Conservation (phyloP, 169 alveolate species). For the Cryptosporidium baileyi region DNA sequence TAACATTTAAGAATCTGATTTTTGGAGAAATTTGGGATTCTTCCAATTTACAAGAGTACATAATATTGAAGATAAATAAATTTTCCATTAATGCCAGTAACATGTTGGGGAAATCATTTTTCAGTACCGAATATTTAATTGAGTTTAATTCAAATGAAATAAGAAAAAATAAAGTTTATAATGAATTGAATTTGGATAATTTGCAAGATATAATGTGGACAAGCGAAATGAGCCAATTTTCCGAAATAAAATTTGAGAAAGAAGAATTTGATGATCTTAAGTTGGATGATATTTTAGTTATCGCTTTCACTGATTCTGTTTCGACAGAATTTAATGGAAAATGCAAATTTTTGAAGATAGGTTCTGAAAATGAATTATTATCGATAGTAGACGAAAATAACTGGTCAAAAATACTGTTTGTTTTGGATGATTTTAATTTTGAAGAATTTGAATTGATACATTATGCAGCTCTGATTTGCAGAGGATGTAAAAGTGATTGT, state of each 20-base stretch:
- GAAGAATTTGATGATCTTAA: neutral
- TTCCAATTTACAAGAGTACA: constrained; percentile 17
- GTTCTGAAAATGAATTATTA: constrained; percentile 9
- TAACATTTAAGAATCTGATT: neutral
- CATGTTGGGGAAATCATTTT: neutral
- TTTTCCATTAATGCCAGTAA: neutral
- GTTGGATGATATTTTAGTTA: too few species aligned
- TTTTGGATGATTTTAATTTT: neutral
- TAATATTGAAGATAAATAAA: neutral
- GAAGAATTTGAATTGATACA: constrained; percentile 25
- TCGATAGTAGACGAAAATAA: neutral
- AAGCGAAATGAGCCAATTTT: neutral
- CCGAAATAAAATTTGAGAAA: neutral
- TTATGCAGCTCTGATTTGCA: neutral
- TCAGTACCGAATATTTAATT: constrained; percentile 8
- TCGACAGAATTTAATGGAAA: neutral
- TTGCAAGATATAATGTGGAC: constrained; percentile 5
- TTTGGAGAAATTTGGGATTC: constrained; percentile 29
- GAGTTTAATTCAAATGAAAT: neutral
- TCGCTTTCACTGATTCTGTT: too few species aligned
- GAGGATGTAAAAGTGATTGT: neutral
- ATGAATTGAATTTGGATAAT: neutral
- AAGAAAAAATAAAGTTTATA: neutral
- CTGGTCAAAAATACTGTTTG: constrained; percentile 9
- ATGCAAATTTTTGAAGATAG: neutral